A percentile compares a stretch with the other conserved stretches of the same genome.
Evolutionary conservation across 495 filamentous ascomycete genomes (phyloP).

Genomic region (Talaromyces adpressus): DNA sequence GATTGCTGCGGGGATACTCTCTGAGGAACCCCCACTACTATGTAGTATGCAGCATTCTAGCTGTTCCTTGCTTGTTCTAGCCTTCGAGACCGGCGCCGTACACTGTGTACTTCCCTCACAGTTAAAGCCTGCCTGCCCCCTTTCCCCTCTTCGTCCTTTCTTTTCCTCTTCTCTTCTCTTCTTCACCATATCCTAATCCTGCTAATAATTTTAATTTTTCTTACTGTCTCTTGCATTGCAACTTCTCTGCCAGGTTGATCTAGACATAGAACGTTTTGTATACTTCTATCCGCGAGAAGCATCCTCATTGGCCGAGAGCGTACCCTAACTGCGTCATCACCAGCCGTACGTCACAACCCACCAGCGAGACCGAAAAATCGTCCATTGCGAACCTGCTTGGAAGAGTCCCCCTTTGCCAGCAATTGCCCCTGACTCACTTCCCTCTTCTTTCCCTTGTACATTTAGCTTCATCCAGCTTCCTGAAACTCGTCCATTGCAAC

Average conservation of each 20-base stretch:
- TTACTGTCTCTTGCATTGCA: constrained; percentile 4
- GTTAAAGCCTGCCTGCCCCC: neutral
- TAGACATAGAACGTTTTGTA: neutral
- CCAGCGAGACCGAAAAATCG: neutral
- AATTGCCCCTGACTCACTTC: neutral
- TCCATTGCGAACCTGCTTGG: constrained; percentile 1
- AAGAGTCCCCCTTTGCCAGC: neutral
- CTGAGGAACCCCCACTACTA: neutral
- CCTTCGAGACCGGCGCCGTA: neutral
- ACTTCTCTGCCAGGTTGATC: neutral
- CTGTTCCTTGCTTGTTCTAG: constrained; percentile 1
- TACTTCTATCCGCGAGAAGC: neutral
- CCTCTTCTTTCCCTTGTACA: neutral
- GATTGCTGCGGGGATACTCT: neutral
- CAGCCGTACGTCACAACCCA: constrained; percentile 4
- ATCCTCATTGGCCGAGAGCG: constrained; percentile 4
- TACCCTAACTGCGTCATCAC: constrained; percentile 5
- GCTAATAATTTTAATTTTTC: constrained; percentile 6
- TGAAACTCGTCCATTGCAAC: neutral
- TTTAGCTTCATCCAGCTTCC: neutral
- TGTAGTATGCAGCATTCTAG: neutral
- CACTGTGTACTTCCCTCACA: neutral
- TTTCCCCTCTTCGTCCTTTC: constrained; percentile 11
- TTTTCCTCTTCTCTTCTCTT: neutral
- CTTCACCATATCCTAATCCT: neutral